These are phyloP conservation scores for Suhomyces emberorum DNA, from an alignment of 805 yeast genomes.

Conservation along the genomic window DNA sequence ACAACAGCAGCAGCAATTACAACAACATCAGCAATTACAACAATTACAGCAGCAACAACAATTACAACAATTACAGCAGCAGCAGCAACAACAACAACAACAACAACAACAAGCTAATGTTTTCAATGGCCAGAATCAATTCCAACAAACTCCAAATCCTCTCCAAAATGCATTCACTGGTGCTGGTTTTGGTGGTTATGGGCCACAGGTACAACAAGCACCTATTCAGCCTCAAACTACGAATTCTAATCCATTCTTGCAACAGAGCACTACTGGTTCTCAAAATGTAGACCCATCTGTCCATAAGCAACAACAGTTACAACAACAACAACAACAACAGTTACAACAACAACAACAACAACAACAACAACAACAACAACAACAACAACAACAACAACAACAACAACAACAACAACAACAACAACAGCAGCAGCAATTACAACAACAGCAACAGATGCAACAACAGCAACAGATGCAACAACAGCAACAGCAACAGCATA, in stretches of 20 bases:
- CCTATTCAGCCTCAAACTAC: constrained; percentile 7
- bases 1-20: constrained; percentile 16
- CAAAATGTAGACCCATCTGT: constrained; percentile 19
- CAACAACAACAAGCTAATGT: constrained; percentile 8
- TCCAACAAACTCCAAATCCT: constrained; percentile 5
- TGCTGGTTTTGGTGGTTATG: constrained; percentile 58
- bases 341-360: constrained; percentile 1
- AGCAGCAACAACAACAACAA: constrained; percentile 14
- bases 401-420: neutral
- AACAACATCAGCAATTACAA: constrained; percentile 15
- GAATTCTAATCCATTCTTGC: constrained; percentile 11
- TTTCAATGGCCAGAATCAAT: constrained; percentile 10
- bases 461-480: constrained; percentile 2
- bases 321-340: neutral
- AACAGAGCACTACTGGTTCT: constrained; percentile 2
- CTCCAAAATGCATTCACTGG: constrained; percentile 42
- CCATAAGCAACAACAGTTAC: constrained; percentile 2
- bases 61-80: constrained; percentile 13
- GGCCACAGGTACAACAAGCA: constrained; percentile 15
- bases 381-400: neutral
- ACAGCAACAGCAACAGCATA: neutral
- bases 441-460: constrained; percentile 1
- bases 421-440: constrained; percentile 1
- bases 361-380: neutral
- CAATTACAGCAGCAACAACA: constrained; percentile 7